Evolutionary conservation across 345 rosid genomes (phyloP), one percentile per base, ranked within the genome.

Genomic region (Hypericum perforatum): DNA sequence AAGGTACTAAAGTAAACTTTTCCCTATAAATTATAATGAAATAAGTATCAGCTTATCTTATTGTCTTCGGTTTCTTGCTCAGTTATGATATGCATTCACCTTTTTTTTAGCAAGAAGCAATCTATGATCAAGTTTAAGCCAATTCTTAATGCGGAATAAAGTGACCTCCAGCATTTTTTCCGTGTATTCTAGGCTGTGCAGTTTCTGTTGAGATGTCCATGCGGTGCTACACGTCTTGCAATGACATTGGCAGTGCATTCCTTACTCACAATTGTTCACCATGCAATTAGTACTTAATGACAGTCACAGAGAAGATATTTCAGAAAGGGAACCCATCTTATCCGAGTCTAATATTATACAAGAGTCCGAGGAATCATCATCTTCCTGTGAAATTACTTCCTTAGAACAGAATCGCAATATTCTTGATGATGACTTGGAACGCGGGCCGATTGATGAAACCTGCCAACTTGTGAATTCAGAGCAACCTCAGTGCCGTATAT

Each of bases 401-500:
- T 56, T 47, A 12, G 82, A 72, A 52, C 75, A 70, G 39, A 79
- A 76, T 52, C 63, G 57, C 57, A 71, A 68, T 54, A 61, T 72
- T 41, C 77, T 45, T 39, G 66, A 39, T 54, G 74, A 74, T 53
- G 88, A 79, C 58, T 69, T 63, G 15, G 77, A 77, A 57, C 74
- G 73, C 78, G 59, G 70, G 60, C 72, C 62, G 59, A 76, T 57
- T 7, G 94, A 80, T 40, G 97, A 82, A 70, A 79, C 78, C 64
- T 63, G 77, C 56, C 78, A 57, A 22, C 76, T 85, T 48, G 84
- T 89, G 67, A 74, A 73, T 70, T 63, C 66, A 36, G 97, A 88
- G 58, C 95, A 84, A 52, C 83, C 80, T 9, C 99, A 78, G 43
- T 94, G 99, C 58, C 89, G 99, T 49, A 94, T 94, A 62, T 94